These are phyloP conservation scores for Inonotus obliquus DNA, from an alignment of 1,284 basidiomycete species.

Conservation along the genomic window DNA sequence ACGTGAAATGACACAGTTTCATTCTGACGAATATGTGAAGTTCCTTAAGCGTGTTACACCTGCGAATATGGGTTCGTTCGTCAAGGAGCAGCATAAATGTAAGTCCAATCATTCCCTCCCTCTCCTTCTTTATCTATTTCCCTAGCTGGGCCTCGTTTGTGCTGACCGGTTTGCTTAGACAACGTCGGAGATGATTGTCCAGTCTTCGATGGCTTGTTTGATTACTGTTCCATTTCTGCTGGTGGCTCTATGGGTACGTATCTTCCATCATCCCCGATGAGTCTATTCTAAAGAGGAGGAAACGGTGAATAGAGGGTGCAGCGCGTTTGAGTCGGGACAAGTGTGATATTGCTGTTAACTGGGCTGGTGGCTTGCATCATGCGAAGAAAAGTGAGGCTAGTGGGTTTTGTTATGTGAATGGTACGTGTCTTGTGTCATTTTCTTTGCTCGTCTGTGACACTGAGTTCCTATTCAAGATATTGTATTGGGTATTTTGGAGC, in stretches of 20 bases:
- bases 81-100: constrained; percentile 98
- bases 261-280: constrained; percentile 2
- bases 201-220: constrained; percentile 96
- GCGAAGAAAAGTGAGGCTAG: constrained; percentile 99
- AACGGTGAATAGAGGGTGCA: constrained; percentile 74
- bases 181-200: constrained; percentile 96
- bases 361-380: constrained; percentile 97
- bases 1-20: constrained; percentile 95
- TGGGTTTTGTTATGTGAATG: constrained; percentile 99
- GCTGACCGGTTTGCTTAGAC: constrained; percentile 37
- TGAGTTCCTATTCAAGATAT: constrained; percentile 64
- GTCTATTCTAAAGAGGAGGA: background rate
- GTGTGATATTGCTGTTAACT: constrained; percentile 98
- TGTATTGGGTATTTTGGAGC: constrained; percentile 93
- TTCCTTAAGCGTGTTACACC: constrained; percentile 84
- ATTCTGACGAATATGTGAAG: constrained; percentile 92
- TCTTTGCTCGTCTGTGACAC: background rate
- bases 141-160: background rate
- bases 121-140: background rate
- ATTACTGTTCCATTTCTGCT: constrained; percentile 98
- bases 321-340: constrained; percentile 94
- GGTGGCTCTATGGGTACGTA: constrained; percentile 94
- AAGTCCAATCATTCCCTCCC: too few species aligned
- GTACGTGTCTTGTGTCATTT: constrained; percentile 34
- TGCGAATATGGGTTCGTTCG: constrained; percentile 81